Base-by-base conservation (phyloP, 1,284 basidiomycete genomes). In the Fomitopsis pinicola region DNA sequence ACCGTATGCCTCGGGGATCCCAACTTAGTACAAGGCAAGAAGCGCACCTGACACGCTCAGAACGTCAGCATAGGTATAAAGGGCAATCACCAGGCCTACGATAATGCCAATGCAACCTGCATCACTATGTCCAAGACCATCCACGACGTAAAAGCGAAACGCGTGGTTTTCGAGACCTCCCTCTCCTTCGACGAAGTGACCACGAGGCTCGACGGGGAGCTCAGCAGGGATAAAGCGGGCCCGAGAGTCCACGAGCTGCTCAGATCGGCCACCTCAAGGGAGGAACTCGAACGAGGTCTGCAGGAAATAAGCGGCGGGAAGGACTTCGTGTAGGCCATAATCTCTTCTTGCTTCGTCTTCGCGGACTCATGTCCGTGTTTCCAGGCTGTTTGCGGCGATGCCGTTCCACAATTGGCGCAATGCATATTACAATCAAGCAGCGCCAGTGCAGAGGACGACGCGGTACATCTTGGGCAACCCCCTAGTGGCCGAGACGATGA, bases 381-480 rank as follows among this genome's bases (percentile, higher is more conserved):
- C 26, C 26, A 84, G 83, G 22, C 79, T 80, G 59, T 85, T 85
- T 69, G 62, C 69, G 12, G 75, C 80, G 55, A 60, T 75, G 28
- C 68, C 71, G 14, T 79, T 83, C 64, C 67, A 77, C 54, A 64
- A 61, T 14, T 82, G 82, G 77, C 60, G 84, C 55, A 72, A 73
- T 57, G 67, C 71, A 26, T 53, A 53, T 15, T 80, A 77, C 57
- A 59, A 55, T 19, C 67, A 63, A n/a, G 48, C 63, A 19, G 50
- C 48, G 7, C 28, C 52, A n/a, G 64, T 61, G 45, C 78, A 78
- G 8, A 67, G 71, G 30, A 72, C 77, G 1, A 67, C 74, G 42
- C 70, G 78, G 7, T 85, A 85, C 69, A 78, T 75, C 19, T 75
- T 84, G 59, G 84, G 84, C 7, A 85, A 85, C 69, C 84, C 84